Base-by-base conservation (phyloP, 768 basidiomycete species). In the Neoboletus brunneissimus region DNA sequence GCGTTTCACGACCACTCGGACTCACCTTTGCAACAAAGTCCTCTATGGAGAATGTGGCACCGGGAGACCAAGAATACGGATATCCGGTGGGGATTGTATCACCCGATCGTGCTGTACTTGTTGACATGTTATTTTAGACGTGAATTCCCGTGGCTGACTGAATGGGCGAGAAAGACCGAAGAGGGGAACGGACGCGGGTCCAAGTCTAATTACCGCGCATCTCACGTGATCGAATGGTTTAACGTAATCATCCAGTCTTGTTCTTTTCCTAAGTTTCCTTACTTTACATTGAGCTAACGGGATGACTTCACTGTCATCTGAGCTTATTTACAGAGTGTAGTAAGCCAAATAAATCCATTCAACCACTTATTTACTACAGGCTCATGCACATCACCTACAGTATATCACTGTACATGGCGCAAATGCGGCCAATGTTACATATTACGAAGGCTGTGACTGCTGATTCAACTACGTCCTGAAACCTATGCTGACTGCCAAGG, bases 11-110 rank as follows among this genome's bases (percentile, higher is more conserved):
- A 22, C 15, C 8, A 25, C 18, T 15, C 32, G 10, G 54, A 80
- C 43, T 15, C 43, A 66, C 86, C 72, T 88, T 86, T 37, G 67
- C 67, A 51, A 86, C 64, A 62, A 85, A 89, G 15, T 82, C 79
- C 22, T 80, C 62, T 18, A 88, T 68, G 12, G 79, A 61, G 29
- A 76, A 18, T 25, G 75, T 67, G 3, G 78, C 77, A 1, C 72
- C 64, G 5, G 76, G 62, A 4, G 71, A 70, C 86, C 86, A 89
- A 2, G 70, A 62, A 64, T 88, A 88, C 25, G 70, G 73, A 64
- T 86, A 82, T 12, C 54, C 62, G 5, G 60, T 11, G 25, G 78
- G 76, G 7, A 78, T 41, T 16, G 43, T 20, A 60, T 85, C 81
- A 41, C 85, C 81, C 37, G 55, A 58, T 15, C 25, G 50, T 27